phyloP scores from a whole-genome alignment of 805 yeast genomes.

The Barnettozyma wickerhamii region DNA sequence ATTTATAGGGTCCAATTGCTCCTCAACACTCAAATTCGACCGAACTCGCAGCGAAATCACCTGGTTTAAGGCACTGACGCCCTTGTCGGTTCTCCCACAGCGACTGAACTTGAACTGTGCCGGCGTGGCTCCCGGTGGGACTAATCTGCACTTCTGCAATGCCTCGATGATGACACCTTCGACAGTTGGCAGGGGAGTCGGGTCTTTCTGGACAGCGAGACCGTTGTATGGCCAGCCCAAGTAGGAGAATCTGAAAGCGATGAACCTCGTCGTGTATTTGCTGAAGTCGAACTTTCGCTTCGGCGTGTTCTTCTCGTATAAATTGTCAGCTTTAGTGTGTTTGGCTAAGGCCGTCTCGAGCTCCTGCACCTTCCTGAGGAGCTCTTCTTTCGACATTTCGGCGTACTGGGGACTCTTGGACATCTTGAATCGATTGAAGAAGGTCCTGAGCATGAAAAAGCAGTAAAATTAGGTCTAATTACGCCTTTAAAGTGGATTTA shows the following conservation, averaged over 20 bases:
- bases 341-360: constrained; percentile 39
- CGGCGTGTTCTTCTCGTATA: constrained; percentile 20
- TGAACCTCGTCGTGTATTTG: constrained; percentile 56
- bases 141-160: constrained; percentile 58
- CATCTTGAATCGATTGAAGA: constrained; percentile 5
- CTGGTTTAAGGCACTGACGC: constrained; percentile 97
- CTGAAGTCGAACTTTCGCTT: constrained; percentile 58
- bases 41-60: constrained; percentile 79
- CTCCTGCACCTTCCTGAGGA: constrained; percentile 51
- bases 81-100: constrained; percentile 93
- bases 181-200: constrained; percentile 79
- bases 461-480: not conserved
- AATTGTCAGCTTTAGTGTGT: not conserved
- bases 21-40: constrained; percentile 58
- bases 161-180: constrained; percentile 76
- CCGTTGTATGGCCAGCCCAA: constrained; percentile 96
- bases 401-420: constrained; percentile 35
- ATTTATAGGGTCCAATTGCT: constrained; percentile 49
- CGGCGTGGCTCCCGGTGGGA: constrained; percentile 56
- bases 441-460: not conserved
- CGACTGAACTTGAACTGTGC: constrained; percentile 70
- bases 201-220: constrained; percentile 72
- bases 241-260: constrained; percentile 83
- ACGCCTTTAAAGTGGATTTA: too few species aligned
- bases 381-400: constrained; percentile 61